A percentile compares a stretch with the other conserved stretches of the same genome.
These are phyloP conservation scores for Phytophthora ramorum DNA, from an alignment of 352 stramenopile genomes.

Conservation along the genomic window DNA sequence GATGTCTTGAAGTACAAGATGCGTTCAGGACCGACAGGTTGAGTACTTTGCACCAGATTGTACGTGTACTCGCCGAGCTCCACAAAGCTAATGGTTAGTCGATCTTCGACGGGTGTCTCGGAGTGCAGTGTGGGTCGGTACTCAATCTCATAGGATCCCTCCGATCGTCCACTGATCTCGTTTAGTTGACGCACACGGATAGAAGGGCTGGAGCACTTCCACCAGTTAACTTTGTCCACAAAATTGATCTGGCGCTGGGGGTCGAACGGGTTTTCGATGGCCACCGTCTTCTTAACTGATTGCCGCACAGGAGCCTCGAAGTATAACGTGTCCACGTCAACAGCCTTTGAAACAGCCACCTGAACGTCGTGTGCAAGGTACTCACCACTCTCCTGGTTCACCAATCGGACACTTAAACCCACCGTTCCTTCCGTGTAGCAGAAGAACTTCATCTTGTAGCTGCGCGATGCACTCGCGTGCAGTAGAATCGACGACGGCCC, in stretches of 20 bases:
- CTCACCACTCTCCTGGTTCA: constrained; percentile 84
- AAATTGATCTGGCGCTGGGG: constrained; percentile 58
- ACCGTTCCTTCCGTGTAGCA: constrained; percentile 83
- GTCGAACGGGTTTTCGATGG: constrained; percentile 92
- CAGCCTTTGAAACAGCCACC: constrained; percentile 62
- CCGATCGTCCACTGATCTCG: constrained; percentile 69
- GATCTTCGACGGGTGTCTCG: constrained; percentile 47
- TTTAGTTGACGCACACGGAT: constrained; percentile 77
- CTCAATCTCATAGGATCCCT: constrained; percentile 91
- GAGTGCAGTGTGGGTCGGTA: constrained; percentile 85
- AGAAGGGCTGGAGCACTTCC: constrained; percentile 78
- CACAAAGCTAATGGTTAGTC: constrained; percentile 78
- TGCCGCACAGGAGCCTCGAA: constrained; percentile 90
- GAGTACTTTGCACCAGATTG: constrained; percentile 80
- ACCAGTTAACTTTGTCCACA: constrained; percentile 72
- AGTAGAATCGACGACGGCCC: constrained; percentile 78
- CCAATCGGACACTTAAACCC: constrained; percentile 74
- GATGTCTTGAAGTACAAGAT: constrained; percentile 86
- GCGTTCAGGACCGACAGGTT: constrained; percentile 64
- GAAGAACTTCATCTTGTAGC: constrained; percentile 91
- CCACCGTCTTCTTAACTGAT: constrained; percentile 76
- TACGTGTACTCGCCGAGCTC: constrained; percentile 92
- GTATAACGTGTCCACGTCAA: constrained; percentile 78
- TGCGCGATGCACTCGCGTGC: constrained; percentile 54
- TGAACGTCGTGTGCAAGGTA: constrained; percentile 79